These are phyloP conservation scores for Ambrosia trifida DNA, from an alignment of 129 eudicot species.

Conservation along the genomic window DNA sequence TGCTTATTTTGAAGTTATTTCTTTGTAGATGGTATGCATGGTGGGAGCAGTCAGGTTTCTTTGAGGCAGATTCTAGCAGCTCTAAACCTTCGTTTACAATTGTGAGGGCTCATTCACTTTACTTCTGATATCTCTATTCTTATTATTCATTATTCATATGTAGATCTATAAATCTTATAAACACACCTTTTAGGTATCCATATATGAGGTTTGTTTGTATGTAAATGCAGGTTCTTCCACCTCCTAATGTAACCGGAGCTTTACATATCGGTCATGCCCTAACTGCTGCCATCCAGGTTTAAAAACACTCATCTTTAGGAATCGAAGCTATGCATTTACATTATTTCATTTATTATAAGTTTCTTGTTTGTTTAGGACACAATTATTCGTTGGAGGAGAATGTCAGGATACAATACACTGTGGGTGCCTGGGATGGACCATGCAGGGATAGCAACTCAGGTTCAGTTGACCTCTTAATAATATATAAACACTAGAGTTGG, in stretches of 20 bases:
- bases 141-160: background rate
- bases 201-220: conserved; percentile 5
- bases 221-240: conserved; percentile 85
- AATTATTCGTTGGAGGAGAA: conserved; percentile 89
- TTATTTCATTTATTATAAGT: background rate
- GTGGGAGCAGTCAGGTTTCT: conserved; percentile 91
- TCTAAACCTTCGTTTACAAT: conserved; percentile 80
- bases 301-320: background rate
- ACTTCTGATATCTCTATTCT: background rate
- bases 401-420: conserved; percentile 90
- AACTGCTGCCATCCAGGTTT: conserved; percentile 89
- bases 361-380: conserved; percentile 61
- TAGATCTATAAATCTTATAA: background rate
- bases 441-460: conserved; percentile 99
- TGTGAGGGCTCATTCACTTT: conserved; percentile 58
- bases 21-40: conserved; percentile 82
- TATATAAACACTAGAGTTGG: background rate
- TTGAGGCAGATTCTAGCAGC: conserved; percentile 77
- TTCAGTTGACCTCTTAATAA: conserved; percentile 22
- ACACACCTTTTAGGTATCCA: background rate
- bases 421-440: conserved; percentile 99
- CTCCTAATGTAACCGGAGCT: conserved; percentile 98
- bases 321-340: background rate
- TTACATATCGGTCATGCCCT: conserved; percentile 96
- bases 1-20: background rate